Evolutionary conservation across 106 monocot genomes (phyloP).

Genomic region (Dendrobium officinale): DNA sequence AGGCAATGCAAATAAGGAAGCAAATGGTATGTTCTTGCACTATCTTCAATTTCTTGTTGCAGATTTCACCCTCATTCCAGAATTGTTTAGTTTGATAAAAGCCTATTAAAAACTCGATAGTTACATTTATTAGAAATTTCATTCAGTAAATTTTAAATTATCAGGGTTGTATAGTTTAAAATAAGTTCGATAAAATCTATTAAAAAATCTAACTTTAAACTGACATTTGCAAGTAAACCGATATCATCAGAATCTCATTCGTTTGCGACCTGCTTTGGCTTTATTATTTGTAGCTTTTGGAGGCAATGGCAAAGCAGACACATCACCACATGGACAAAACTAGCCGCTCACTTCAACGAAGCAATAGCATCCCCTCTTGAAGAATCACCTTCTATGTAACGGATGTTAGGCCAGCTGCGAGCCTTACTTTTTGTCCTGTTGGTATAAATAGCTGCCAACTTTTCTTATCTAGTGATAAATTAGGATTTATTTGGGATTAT

Average conservation of each 20-base stretch:
- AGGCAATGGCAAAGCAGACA: constrained; percentile 35
- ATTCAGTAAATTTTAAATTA: not conserved
- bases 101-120: too few species aligned
- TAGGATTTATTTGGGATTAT: too few species aligned
- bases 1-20: constrained; percentile 14
- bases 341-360: constrained; percentile 8
- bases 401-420: too few species aligned
- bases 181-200: not conserved
- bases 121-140: too few species aligned
- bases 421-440: too few species aligned
- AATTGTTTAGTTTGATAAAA: not conserved
- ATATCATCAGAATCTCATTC: not conserved
- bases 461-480: too few species aligned
- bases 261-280: not conserved
- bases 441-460: too few species aligned
- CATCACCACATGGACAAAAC: constrained; percentile 6
- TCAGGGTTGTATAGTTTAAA: not conserved
- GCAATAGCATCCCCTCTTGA: constrained; percentile 47
- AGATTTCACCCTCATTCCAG: not conserved
- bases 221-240: not conserved
- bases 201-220: not conserved
- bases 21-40: constrained; percentile 19
- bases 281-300: constrained; percentile 26
- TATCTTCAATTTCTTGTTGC: not conserved
- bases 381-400: too few species aligned